Percentiles rank a stretch among this genome's conserved stretches.
Conservation (phyloP, 805 yeast genomes). For the Lachancea waltii region DNA sequence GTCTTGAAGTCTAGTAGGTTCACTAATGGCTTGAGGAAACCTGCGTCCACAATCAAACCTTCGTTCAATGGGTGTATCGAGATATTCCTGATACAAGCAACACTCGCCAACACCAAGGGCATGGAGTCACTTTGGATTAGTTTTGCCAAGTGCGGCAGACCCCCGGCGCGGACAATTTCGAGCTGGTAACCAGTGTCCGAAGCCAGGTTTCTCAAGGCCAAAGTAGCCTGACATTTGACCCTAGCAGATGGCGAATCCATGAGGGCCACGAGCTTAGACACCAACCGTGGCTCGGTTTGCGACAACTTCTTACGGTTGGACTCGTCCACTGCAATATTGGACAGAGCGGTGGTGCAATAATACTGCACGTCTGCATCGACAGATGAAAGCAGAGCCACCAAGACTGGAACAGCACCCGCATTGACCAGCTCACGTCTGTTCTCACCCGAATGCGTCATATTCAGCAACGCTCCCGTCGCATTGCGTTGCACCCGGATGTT, state of each 20-base stretch:
- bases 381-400: constrained; percentile 78
- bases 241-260: constrained; percentile 93
- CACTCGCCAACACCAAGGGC: constrained; percentile 91
- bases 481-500: constrained; percentile 96
- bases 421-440: constrained; percentile 93
- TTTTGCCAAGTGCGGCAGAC: constrained; percentile 87
- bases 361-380: constrained; percentile 96
- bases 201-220: constrained; percentile 92
- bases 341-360: constrained; percentile 94
- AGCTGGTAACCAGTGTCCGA: constrained; percentile 93
- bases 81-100: constrained; percentile 95
- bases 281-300: constrained; percentile 88
- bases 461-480: constrained; percentile 95
- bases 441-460: constrained; percentile 97
- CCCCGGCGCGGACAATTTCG: constrained; percentile 93
- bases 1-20: constrained; percentile 75
- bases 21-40: constrained; percentile 88
- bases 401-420: constrained; percentile 97
- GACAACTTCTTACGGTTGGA: constrained; percentile 80
- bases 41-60: constrained; percentile 92
- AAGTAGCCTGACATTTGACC: constrained; percentile 97
- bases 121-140: constrained; percentile 83
- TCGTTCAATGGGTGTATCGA: constrained; percentile 96
- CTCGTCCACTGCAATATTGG: constrained; percentile 96
- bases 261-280: constrained; percentile 74